phyloP scores from a whole-genome alignment of 1,139 yeast species.

The Meyerozyma guilliermondii region DNA sequence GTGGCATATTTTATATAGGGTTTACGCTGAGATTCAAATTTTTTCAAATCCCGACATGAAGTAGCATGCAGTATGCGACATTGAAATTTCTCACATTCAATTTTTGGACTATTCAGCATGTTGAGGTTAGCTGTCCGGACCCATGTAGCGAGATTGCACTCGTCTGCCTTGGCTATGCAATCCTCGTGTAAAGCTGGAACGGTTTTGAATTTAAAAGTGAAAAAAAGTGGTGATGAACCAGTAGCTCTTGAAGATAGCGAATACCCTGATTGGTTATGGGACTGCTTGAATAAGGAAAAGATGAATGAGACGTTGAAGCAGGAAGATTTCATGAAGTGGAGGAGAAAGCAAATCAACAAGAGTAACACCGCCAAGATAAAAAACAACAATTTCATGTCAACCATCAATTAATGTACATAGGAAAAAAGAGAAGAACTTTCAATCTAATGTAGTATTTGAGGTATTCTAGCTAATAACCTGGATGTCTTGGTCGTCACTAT shows the following conservation, averaged over 20 bases:
- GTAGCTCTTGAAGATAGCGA: slow-evolving; percentile 83
- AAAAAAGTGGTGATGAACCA: slow-evolving; percentile 81
- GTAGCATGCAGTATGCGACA: not conserved
- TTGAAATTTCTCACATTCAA: no score
- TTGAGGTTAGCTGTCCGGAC: not conserved
- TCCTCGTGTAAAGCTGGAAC: slow-evolving; percentile 73
- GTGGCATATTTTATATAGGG: slow-evolving; percentile 57
- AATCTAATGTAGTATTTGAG: not conserved
- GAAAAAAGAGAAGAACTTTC: not conserved
- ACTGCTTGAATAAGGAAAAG: slow-evolving; percentile 60
- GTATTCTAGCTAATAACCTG: slow-evolving; percentile 5
- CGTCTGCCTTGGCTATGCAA: slow-evolving; percentile 11
- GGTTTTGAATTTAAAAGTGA: slow-evolving; percentile 66
- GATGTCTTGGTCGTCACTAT: slow-evolving; percentile 22
- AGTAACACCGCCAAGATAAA: slow-evolving; percentile 68
- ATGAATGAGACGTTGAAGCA: slow-evolving; percentile 49
- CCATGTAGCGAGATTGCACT: not conserved
- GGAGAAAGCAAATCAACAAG: slow-evolving; percentile 64
- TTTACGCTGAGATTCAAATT: not conserved
- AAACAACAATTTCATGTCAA: slow-evolving; percentile 67
- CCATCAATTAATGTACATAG: slow-evolving; percentile 24
- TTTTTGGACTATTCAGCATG: not conserved
- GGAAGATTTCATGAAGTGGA: slow-evolving; percentile 59
- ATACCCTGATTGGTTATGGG: slow-evolving; percentile 96
- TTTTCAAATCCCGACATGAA: slow-evolving; percentile 1